Evolutionary conservation across 2,329 filamentous ascomycete genomes (phyloP), one percentile per base, ranked within the genome.

Genomic region (Malbranchea zuffiana): DNA sequence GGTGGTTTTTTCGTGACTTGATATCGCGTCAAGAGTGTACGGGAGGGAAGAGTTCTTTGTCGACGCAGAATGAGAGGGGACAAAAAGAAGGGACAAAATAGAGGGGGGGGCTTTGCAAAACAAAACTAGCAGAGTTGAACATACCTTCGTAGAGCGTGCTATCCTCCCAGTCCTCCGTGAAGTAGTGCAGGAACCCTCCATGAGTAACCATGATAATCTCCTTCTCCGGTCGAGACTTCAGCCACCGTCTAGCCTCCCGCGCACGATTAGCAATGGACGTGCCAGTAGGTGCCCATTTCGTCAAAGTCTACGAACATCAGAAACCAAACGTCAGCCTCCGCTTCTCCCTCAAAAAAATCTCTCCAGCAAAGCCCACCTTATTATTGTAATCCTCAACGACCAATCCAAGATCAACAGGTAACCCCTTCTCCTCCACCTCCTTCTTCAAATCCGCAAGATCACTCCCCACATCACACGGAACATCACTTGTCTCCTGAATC

Each of bases 181-280:
- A 63, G 50, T 84, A 92, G 56, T 94, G 86, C 50, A 93, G 55
- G 48, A 87, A 82, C 1, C 81, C 82, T 1, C 86, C 86, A 50
- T 93, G 86, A 3, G 83, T 80, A 5, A 92, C 83, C 2, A 86
- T 68, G 0, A 80, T 75, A 18, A 93, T 72, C 48, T 88, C 72
- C 50, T 82, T 76, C 48, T 74, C 70, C 3, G 61, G 60, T 16
- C 64, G 51, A 6, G 45, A 51, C 48, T 61, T 62, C 42, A 90
- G 55, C 60, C 71, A 77, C 8, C 63, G 49, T 28, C 83, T 66
- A 4, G 75, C 74, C 16, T 66, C 67, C n/a, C 63, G 61, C 0
- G 81, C 80, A 11, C 82, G 65, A 20, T 60, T 64, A 43, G 72
- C 67, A 28, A 88, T 65, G 41, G 74, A 75, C 4, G 59, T 43